Conservation (phyloP, 73 alveolate genomes). For the Paramecium primaurelia region DNA sequence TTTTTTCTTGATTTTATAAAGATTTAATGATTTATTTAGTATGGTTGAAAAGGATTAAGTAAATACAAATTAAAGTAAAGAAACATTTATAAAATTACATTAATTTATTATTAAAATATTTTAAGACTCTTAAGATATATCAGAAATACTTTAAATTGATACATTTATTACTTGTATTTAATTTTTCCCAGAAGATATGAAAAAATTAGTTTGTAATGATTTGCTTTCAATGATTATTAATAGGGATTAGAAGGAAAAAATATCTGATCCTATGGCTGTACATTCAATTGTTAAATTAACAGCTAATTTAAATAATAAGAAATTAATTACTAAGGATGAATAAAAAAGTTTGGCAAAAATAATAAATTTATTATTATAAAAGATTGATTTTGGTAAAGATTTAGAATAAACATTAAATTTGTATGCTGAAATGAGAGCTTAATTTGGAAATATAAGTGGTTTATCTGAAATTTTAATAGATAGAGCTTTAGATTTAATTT, state of each 20-base stretch:
- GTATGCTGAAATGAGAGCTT: conserved; percentile 91
- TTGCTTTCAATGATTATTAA: conserved; percentile 83
- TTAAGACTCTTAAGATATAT: conserved; percentile 74
- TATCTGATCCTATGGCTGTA: conserved; percentile 86
- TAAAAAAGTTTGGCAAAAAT: conserved; percentile 70
- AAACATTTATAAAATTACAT: conserved; percentile 40
- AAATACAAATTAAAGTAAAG: not conserved
- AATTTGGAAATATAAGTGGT: conserved; percentile 82
- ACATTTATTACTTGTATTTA: conserved; percentile 85
- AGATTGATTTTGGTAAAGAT: conserved; percentile 92
- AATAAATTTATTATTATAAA: conserved; percentile 72
- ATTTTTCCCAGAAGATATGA: conserved; percentile 88
- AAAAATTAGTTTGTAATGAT: conserved; percentile 86
- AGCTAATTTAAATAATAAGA: conserved; percentile 52
- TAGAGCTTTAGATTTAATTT: conserved; percentile 77
- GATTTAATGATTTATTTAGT: conserved; percentile 51
- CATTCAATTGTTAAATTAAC: conserved; percentile 90
- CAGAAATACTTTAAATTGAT: conserved; percentile 80
- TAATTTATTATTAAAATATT: conserved; percentile 54
- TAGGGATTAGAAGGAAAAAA: conserved; percentile 68
- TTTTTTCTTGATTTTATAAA: conserved; percentile 70
- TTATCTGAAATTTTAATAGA: conserved; percentile 83
- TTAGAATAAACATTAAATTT: conserved; percentile 87
- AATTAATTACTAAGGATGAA: conserved; percentile 31
- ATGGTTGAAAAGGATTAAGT: conserved; percentile 15